phyloP scores from a whole-genome alignment of 2,329 filamentous ascomycete species.

The Monilinia aucupariae region DNA sequence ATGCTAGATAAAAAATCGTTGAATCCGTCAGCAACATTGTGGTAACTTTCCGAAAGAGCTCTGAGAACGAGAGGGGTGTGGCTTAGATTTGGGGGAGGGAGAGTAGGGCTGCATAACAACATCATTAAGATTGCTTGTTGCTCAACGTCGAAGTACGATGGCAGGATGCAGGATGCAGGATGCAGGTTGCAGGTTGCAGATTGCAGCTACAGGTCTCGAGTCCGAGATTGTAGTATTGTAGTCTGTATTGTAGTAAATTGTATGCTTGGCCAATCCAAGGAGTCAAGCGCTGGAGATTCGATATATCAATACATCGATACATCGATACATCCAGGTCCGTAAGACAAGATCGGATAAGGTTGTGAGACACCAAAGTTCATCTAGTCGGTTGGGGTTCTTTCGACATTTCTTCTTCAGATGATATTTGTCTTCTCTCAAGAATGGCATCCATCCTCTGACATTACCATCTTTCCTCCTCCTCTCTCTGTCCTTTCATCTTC shows the following conservation, averaged over 20 bases:
- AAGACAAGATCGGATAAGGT: slow-evolving; percentile 20
- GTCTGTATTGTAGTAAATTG: not conserved
- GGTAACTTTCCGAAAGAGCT: not conserved
- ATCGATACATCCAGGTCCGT: slow-evolving; percentile 1
- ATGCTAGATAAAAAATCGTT: not conserved
- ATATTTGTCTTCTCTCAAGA: not conserved
- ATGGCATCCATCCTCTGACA: not conserved
- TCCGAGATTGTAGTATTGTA: not conserved
- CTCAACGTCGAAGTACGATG: slow-evolving; percentile 7
- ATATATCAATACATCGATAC: slow-evolving; percentile 6
- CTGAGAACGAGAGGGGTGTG: not conserved
- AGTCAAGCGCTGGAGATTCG: slow-evolving; percentile 13
- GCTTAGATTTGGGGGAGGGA: not conserved
- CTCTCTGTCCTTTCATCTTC: not conserved
- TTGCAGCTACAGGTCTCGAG: not conserved
- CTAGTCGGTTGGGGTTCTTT: not conserved
- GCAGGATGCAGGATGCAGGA: slow-evolving; percentile 15
- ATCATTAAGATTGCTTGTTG: slow-evolving; percentile 13
- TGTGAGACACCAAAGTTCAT: slow-evolving; percentile 18
- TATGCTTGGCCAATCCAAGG: not conserved
- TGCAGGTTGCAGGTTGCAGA: slow-evolving; percentile 10
- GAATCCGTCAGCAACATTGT: slow-evolving; percentile 6
- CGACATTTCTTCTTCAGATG: slow-evolving; percentile 10
- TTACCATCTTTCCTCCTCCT: not conserved
- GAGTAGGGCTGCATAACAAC: slow-evolving; percentile 15